Evolutionary conservation across 2,329 filamentous ascomycete species (phyloP), one percentile per base, ranked within the genome.

Genomic region (Aspergillus bombycis): DNA sequence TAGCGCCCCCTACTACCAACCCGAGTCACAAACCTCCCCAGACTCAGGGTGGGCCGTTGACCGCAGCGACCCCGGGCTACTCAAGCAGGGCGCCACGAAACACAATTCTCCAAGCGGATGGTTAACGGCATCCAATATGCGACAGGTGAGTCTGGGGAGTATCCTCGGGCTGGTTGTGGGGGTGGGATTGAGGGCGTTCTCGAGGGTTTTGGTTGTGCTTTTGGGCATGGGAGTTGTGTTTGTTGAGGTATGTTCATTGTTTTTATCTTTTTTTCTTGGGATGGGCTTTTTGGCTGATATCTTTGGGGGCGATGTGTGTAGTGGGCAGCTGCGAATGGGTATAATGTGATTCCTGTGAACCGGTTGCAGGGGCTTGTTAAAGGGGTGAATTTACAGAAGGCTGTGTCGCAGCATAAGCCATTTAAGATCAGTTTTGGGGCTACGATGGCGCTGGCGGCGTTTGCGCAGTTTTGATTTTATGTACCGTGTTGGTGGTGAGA

Each of bases 381-480:
- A 70, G 73, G 71, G 6, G 73, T 79, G 34, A 72, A 82, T 67
- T 45, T 83, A 30, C 72, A 75, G 30, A 74, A 72, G 36, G 73
- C 76, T 1, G 68, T 81, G 57, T 74, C 74, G 41, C 69, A 77
- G 62, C 73, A 82, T 68, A 67, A 78, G 46, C 79, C 80, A 1
- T 81, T 83, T 67, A 83, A 83, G 72, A 70, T 80, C 28, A 82
- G 77, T 60, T 82, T 83, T 65, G 81, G 80, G 11, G 68, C 72
- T 2, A 79, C 79, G 58, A 80, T 82, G 77, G 77, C 78, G 21
- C 68, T 82, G 58, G 77, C 80, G 50, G 81, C 80, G 1, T 82
- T 82, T 76, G 80, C 76, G 62, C 75, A 78, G 66, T 79, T 81
- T 60, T 78, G 58, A 55, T 19, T 11, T 45, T 9, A 3, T 7